A percentile compares a stretch with the other conserved stretches of the same genome.
Conservation (phyloP, 2,329 filamentous ascomycete genomes). For the Didymella exigua region DNA sequence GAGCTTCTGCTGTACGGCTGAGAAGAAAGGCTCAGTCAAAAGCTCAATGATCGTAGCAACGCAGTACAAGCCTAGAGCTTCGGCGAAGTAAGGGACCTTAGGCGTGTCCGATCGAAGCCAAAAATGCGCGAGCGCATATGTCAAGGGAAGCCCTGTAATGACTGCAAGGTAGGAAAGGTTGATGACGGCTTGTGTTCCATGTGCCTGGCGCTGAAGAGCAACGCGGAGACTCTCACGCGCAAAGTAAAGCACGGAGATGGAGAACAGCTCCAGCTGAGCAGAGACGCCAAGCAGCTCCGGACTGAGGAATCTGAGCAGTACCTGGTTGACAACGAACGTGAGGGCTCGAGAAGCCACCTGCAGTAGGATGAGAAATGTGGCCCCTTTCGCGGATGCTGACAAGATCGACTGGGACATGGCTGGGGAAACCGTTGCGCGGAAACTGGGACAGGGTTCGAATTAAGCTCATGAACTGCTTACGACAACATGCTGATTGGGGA, state of each 20-base stretch:
- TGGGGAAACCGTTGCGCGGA: conserved; percentile 1
- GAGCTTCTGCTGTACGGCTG: conserved; percentile 80
- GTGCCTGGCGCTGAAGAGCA: conserved; percentile 79
- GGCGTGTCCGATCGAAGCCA: conserved; percentile 66
- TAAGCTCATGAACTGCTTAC: conserved; percentile 17
- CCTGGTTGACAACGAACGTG: conserved; percentile 90
- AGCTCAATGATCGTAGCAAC: conserved; percentile 73
- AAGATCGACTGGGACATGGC: conserved; percentile 45
- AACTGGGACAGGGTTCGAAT: conserved; percentile 15
- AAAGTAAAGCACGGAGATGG: conserved; percentile 92
- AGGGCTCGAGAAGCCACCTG: conserved; percentile 86
- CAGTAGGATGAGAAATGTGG: conserved; percentile 83
- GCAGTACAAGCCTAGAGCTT: conserved; percentile 61
- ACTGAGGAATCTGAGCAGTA: conserved; percentile 85
- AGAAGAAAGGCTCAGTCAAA: conserved; percentile 85
- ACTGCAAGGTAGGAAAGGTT: conserved; percentile 87
- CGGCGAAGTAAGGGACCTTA: conserved; percentile 66
- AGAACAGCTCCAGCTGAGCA: conserved; percentile 90
- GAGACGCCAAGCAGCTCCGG: conserved; percentile 83
- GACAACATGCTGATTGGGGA: conserved; percentile 31
- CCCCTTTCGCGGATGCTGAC: conserved; percentile 67
- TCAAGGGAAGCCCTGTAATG: conserved; percentile 68
- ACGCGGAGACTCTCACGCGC: conserved; percentile 88
- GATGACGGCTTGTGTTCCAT: conserved; percentile 73
- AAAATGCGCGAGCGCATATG: conserved; percentile 66